These are phyloP conservation scores for Apiotrichum sp. DNA, from an alignment of 1,284 basidiomycete genomes.

Conservation along the genomic window DNA sequence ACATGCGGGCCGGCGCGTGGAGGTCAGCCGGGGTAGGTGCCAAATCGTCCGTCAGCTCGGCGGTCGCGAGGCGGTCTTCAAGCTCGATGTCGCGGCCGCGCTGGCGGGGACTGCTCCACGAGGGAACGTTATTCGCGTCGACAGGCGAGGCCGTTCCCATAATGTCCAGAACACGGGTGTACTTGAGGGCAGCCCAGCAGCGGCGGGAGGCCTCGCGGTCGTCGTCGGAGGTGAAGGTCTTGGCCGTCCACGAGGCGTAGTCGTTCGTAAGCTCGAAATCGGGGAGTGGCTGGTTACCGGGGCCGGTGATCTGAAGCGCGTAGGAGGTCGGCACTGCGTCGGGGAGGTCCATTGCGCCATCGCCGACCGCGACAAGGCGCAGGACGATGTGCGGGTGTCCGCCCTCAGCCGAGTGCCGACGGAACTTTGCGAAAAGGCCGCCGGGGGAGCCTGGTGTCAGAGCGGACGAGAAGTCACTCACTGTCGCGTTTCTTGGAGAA, in stretches of 20 bases:
- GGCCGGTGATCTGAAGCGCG: background rate
- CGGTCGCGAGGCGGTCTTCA: background rate
- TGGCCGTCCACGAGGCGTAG: background rate
- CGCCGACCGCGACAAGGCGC: background rate
- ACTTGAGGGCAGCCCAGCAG: background rate
- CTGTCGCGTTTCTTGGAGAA: background rate
- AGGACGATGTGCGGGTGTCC: background rate
- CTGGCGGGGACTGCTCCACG: background rate
- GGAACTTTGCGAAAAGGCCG: background rate
- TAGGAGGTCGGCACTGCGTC: background rate
- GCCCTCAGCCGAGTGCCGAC: background rate
- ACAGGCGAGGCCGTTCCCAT: background rate
- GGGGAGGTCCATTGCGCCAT: background rate
- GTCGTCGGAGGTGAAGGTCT: background rate
- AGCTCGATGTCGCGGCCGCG: background rate
- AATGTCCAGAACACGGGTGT: conserved; percentile 2
- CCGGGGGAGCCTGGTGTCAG: background rate
- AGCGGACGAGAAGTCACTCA: background rate
- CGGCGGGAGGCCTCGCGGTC: background rate
- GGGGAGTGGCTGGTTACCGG: background rate
- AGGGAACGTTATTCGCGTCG: background rate
- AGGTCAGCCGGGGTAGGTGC: background rate
- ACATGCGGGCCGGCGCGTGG: background rate
- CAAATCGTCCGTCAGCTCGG: background rate
- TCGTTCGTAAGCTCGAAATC: background rate